Conservation (phyloP, 805 yeast genomes). For the Candida xiaguanensis region DNA sequence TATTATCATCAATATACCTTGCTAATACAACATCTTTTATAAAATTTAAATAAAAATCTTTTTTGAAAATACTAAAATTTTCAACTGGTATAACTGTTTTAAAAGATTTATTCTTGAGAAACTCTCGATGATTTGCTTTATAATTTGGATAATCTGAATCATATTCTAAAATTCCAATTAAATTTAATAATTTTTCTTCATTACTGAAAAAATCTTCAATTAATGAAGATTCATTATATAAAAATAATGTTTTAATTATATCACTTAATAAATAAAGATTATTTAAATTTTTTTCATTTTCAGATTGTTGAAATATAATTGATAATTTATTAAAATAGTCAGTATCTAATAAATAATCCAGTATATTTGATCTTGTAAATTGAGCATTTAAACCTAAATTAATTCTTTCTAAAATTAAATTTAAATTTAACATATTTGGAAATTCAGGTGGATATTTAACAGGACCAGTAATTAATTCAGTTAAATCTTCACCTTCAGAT, state of each 20-base stretch:
- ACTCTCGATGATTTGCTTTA: slow-evolving; percentile 78
- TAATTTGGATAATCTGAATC: slow-evolving; percentile 81
- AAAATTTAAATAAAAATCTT: slow-evolving; percentile 75
- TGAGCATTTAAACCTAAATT: slow-evolving; percentile 59
- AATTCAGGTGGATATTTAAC: slow-evolving; percentile 55
- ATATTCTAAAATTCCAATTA: slow-evolving; percentile 79
- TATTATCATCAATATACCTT: slow-evolving; percentile 75
- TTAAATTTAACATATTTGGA: slow-evolving; percentile 51
- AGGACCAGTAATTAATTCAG: slow-evolving; percentile 81
- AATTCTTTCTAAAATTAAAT: slow-evolving; percentile 51
- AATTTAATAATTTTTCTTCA: slow-evolving; percentile 40
- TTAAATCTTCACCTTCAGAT: slow-evolving; percentile 46
- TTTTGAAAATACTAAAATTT: slow-evolving; percentile 53
- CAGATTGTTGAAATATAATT: slow-evolving; percentile 53
- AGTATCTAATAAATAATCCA: slow-evolving; percentile 49
- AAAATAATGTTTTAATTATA: slow-evolving; percentile 64
- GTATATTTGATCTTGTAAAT: slow-evolving; percentile 59
- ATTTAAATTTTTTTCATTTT: slow-evolving; percentile 46
- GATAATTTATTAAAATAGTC: slow-evolving; percentile 53
- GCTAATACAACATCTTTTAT: slow-evolving; percentile 85
- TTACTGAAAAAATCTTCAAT: slow-evolving; percentile 30
- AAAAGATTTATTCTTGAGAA: slow-evolving; percentile 55
- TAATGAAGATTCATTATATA: slow-evolving; percentile 58
- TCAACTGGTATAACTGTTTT: slow-evolving; percentile 65
- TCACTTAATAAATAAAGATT: slow-evolving; percentile 67